Evolutionary conservation across 805 yeast genomes (phyloP), one percentile per base, ranked within the genome.

Genomic region (Barnettozyma botsteinii): DNA sequence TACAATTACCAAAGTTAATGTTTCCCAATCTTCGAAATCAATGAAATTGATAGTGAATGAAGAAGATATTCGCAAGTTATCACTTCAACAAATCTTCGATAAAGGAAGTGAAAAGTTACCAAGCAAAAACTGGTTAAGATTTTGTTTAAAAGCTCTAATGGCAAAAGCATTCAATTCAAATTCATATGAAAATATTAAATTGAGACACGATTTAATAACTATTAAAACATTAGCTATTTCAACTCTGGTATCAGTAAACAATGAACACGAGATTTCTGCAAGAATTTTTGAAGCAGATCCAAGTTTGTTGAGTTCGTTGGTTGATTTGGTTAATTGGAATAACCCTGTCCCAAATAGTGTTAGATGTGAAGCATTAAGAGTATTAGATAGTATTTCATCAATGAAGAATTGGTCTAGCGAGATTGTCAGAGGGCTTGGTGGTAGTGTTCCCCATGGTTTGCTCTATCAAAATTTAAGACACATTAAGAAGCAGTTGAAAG

Each of bases 381-480:
- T 89, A 0, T 66, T 89, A 38, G 84, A 83, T 46, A 75, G 80
- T 46, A 75, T 86, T 6, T 73, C 95, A 1, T 65, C 73, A 17
- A 79, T 77, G 52, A 77, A 77, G 34, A 71, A 72, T 4, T 82
- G 88, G 75, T 81, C 89, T 14, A 69, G 81, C 36, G 96, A 88
- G 49, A 69, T 89, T 18, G 69, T 88, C 38, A 71, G 87, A 42
- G 79, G 85, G 11, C 59, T 88, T 47, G 86, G 93, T 17, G 96
- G 93, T 9, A 86, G 86, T 56, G 87, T 89, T 29, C 78, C 80
- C 45, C 96, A 89, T 60, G 97, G 97, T 1, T 62, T 79, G 11
- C 55, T 89, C 29, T 85, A 83, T 63, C 88, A 85, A 53, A 73
- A 81, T 23, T 57, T 88, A 22, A 73, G 89, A 41, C 68, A 69